phyloP scores from a whole-genome alignment of 306 rosid species.

The Prosopis cineraria region DNA sequence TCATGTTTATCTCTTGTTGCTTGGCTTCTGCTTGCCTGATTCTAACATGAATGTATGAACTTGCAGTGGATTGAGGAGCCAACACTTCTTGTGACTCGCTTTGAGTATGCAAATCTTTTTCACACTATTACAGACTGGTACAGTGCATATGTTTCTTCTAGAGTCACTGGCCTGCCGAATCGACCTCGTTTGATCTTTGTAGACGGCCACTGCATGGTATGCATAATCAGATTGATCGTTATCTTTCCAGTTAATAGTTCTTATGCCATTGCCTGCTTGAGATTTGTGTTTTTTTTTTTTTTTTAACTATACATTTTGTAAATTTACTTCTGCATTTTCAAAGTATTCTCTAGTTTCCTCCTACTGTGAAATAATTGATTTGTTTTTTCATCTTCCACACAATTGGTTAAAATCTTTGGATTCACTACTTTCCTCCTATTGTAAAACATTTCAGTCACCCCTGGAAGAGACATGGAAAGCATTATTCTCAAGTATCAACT shows the following conservation, averaged over 20 bases:
- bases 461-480: slow-evolving; percentile 94
- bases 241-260: slow-evolving; percentile 17
- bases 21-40: slow-evolving; percentile 27
- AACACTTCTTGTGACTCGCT: slow-evolving; percentile 87
- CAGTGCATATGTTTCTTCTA: slow-evolving; percentile 88
- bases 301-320: not conserved
- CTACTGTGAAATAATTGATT: no score
- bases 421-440: slow-evolving; percentile 22
- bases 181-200: slow-evolving; percentile 86
- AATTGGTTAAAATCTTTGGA: slow-evolving; percentile 7
- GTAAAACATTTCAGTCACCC: slow-evolving; percentile 54
- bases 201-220: slow-evolving; percentile 94
- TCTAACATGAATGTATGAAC: slow-evolving; percentile 43
- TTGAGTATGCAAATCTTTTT: slow-evolving; percentile 94
- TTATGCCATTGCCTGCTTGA: not conserved
- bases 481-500: slow-evolving; percentile 77
- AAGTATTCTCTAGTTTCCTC: not conserved
- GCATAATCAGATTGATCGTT: slow-evolving; percentile 30
- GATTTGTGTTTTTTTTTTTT: not conserved
- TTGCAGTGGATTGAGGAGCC: slow-evolving; percentile 99
- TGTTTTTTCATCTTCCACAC: no score
- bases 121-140: slow-evolving; percentile 97
- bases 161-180: slow-evolving; percentile 77
- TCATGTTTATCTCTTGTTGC: not conserved
- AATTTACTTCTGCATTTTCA: not conserved